Evolutionary conservation across 192 early-diverging fungal species (phyloP).

Genomic region (Allomyces arbusculus): DNA sequence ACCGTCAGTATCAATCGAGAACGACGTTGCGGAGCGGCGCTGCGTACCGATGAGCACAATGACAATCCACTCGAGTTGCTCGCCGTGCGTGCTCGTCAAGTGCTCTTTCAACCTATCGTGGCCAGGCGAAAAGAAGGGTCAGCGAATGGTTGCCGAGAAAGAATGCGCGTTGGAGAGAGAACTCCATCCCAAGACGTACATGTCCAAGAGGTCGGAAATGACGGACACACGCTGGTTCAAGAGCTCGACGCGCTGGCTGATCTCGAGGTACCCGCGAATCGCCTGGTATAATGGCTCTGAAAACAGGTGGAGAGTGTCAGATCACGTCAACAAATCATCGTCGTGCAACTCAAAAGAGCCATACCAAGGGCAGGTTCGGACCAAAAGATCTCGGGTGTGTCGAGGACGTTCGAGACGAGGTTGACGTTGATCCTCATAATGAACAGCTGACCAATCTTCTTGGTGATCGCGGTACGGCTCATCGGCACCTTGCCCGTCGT

Average conservation of each 20-base stretch:
- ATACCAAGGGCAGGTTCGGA: conserved; percentile 53
- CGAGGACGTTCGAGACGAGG: conserved; percentile 67
- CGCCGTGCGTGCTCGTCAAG: conserved; percentile 70
- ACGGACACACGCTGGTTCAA: conserved; percentile 84
- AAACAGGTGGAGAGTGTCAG: not conserved
- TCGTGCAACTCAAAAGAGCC: not conserved
- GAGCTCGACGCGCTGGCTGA: conserved; percentile 66
- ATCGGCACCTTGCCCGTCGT: conserved; percentile 79
- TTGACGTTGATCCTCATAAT: conserved; percentile 71
- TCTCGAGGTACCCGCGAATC: conserved; percentile 46
- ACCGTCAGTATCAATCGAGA: conserved; percentile 13
- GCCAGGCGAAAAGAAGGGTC: not conserved
- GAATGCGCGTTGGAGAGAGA: not conserved
- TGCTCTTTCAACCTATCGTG: conserved; percentile 83
- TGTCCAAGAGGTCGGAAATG: conserved; percentile 24
- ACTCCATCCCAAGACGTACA: conserved; percentile 9
- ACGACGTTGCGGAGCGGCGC: not conserved
- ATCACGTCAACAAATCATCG: not conserved
- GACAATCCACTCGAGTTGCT: conserved; percentile 87
- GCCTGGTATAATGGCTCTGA: not conserved
- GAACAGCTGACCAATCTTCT: conserved; percentile 69
- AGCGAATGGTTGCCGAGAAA: conserved; percentile 36
- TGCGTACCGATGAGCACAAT: conserved; percentile 19
- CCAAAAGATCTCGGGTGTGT: conserved; percentile 89
- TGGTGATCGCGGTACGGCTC: conserved; percentile 74